These are phyloP conservation scores for Aureobasidium sp. DNA, from an alignment of 2,329 filamentous ascomycete genomes.

Conservation along the genomic window DNA sequence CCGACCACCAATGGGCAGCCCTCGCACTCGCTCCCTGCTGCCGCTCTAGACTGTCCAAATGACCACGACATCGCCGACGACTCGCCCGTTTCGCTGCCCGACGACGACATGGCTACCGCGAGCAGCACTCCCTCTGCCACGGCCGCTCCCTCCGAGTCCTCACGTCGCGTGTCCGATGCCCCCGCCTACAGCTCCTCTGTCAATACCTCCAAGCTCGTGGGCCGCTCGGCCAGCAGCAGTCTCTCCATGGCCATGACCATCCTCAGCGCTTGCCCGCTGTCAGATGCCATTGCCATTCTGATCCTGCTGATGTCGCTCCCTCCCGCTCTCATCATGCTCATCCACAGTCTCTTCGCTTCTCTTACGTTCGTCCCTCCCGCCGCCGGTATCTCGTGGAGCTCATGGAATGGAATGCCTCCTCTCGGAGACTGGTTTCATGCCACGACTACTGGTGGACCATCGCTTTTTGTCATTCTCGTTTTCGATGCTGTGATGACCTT, in stretches of 20 bases:
- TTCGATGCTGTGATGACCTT: conserved; percentile 73
- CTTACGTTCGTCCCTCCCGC: conserved; percentile 82
- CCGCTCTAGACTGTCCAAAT: conserved; percentile 24
- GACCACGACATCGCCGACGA: conserved; percentile 15
- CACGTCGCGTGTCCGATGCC: conserved; percentile 16
- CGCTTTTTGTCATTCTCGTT: conserved; percentile 73
- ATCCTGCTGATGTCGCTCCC: conserved; percentile 92
- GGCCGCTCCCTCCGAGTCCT: conserved; percentile 10
- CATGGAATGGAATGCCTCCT: conserved; percentile 58
- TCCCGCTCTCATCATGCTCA: conserved; percentile 76
- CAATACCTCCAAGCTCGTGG: conserved; percentile 14
- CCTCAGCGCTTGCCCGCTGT: conserved; percentile 79
- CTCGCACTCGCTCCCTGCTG: conserved; percentile 26
- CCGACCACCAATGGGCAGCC: conserved; percentile 13
- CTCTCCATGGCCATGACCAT: conserved; percentile 78
- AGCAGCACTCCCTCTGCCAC: conserved; percentile 6
- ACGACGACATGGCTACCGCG: conserved; percentile 16
- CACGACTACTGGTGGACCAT: conserved; percentile 70
- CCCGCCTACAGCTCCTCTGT: conserved; percentile 46
- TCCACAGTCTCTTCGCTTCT: conserved; percentile 87
- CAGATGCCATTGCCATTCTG: conserved; percentile 92
- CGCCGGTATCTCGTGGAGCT: conserved; percentile 51
- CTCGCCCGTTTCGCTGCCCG: conserved; percentile 13
- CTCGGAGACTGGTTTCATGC: conserved; percentile 89
- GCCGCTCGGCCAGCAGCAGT: conserved; percentile 52